Evolutionary conservation across 106 monocot genomes (phyloP), one percentile per base, ranked within the genome.

Genomic region (Dendrobium officinale): DNA sequence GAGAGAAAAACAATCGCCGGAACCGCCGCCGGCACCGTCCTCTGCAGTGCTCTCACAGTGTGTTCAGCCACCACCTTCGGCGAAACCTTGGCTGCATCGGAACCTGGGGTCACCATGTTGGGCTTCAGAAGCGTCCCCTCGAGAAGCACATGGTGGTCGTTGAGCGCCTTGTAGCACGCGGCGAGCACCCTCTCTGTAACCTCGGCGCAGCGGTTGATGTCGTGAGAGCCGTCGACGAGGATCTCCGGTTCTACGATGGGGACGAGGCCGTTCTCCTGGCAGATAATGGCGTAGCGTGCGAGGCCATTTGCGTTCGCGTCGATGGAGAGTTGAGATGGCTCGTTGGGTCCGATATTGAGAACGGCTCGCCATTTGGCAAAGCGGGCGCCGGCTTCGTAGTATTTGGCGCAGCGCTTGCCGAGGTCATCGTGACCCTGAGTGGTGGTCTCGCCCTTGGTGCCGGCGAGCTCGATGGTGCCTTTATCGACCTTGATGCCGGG

Each of bases 311-410:
- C 88, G 27, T 88, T 88, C 0, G 58, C 41, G 26, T 81, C 77
- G 42, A 88, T 85, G 16, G 88, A 24, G 13, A 88, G 85, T 78
- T 88, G 80, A 5, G 88, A 88, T 2, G 88, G 88, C 80, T 83
- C 83, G 2, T n/a, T 83, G 3, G 88, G 42, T 5, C 82, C 78
- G 48, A 88, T 88, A 48, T 85, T 88, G 24, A 88, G 85, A 56
- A 88, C 88, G 9, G 88, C 82, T 47, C 88, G 77, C 88, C 88
- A 88, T 79, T 88, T 88, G 77, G 88, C 88, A 42, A 85, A 88
- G 26, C 88, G 88, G 22, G 88, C 88, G 3, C 88, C 88, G 0
- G 85, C 88, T 51, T 85, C 85, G 4, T 88, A 87, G 87, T 84
- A 87, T 75, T 87, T 87, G 9, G 84, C 81, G 55, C 87, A 84